These are phyloP conservation scores for Pseudopithomyces maydicus DNA, from an alignment of 2,329 filamentous ascomycete genomes.

Conservation along the genomic window DNA sequence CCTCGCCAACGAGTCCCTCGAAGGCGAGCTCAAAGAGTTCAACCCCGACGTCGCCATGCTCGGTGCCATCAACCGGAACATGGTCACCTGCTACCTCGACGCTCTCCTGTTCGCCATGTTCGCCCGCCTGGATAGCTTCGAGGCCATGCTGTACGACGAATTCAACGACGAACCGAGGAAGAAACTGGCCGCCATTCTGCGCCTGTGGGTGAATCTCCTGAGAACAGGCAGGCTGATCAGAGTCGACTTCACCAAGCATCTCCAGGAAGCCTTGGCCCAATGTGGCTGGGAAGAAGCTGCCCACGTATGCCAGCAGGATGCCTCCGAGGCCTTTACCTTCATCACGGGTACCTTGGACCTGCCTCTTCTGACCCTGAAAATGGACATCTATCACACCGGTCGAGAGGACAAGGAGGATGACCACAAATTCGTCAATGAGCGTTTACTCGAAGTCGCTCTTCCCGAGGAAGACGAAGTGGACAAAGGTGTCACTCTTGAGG, in stretches of 20 bases:
- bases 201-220: constrained; percentile 93
- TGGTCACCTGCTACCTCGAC: constrained; percentile 94
- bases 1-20: constrained; percentile 79
- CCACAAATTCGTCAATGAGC: constrained; percentile 92
- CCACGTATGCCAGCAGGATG: constrained; percentile 83
- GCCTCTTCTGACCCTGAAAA: constrained; percentile 86
- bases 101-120: constrained; percentile 96
- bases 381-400: constrained; percentile 92
- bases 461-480: constrained; percentile 68
- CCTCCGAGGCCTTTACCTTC: constrained; percentile 93
- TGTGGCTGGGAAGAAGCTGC: constrained; percentile 89
- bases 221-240: constrained; percentile 84
- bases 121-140: constrained; percentile 84
- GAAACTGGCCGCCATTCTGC: constrained; percentile 76
- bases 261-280: constrained; percentile 80
- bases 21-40: constrained; percentile 78
- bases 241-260: constrained; percentile 79
- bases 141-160: constrained; percentile 84
- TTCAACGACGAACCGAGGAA: constrained; percentile 74
- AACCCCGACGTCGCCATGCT: constrained; percentile 73
- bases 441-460: constrained; percentile 89
- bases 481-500: constrained; percentile 78
- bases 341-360: constrained; percentile 89
- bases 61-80: constrained; percentile 83
- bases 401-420: constrained; percentile 83